Percentiles rank a stretch among this genome's conserved stretches.
These are phyloP conservation scores for Sugiyamaella qingdaonensis DNA, from an alignment of 805 yeast genomes.

Conservation along the genomic window DNA sequence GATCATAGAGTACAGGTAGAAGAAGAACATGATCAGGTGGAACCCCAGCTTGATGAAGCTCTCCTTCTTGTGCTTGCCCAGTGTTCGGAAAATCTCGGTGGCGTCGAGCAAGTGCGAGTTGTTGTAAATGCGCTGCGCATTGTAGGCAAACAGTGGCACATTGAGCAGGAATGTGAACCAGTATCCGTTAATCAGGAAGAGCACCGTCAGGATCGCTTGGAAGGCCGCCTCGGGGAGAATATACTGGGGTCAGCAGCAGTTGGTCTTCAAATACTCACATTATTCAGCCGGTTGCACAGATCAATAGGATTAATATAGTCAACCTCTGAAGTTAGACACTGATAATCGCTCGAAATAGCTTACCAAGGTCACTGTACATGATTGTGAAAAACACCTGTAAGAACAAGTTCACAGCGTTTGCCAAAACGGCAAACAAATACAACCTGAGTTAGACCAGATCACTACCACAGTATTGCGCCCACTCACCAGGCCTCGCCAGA, in stretches of 20 bases:
- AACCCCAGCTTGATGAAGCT: slow-evolving; percentile 85
- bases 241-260: slow-evolving; percentile 38
- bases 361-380: slow-evolving; percentile 85
- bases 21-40: slow-evolving; percentile 89
- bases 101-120: slow-evolving; percentile 90
- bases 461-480: background rate
- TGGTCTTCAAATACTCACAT: slow-evolving; percentile 20
- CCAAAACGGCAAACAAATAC: slow-evolving; percentile 56
- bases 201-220: slow-evolving; percentile 59
- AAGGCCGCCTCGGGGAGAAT: slow-evolving; percentile 85
- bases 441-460: slow-evolving; percentile 26
- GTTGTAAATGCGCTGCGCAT: slow-evolving; percentile 70
- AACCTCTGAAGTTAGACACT: slow-evolving; percentile 40
- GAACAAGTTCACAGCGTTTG: slow-evolving; percentile 84
- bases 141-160: slow-evolving; percentile 79
- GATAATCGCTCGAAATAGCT: slow-evolving; percentile 12
- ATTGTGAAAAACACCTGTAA: slow-evolving; percentile 93
- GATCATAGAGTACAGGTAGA: slow-evolving; percentile 92
- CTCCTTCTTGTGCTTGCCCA: slow-evolving; percentile 89
- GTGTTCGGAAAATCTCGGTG: slow-evolving; percentile 93
- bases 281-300: slow-evolving; percentile 87
- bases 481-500: slow-evolving; percentile 49
- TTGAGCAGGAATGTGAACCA: slow-evolving; percentile 86
- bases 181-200: slow-evolving; percentile 81
- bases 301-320: slow-evolving; percentile 98